Evolutionary conservation across 1,139 yeast genomes (phyloP), one percentile per base, ranked within the genome.

Genomic region (Saccharomyces hybrid): DNA sequence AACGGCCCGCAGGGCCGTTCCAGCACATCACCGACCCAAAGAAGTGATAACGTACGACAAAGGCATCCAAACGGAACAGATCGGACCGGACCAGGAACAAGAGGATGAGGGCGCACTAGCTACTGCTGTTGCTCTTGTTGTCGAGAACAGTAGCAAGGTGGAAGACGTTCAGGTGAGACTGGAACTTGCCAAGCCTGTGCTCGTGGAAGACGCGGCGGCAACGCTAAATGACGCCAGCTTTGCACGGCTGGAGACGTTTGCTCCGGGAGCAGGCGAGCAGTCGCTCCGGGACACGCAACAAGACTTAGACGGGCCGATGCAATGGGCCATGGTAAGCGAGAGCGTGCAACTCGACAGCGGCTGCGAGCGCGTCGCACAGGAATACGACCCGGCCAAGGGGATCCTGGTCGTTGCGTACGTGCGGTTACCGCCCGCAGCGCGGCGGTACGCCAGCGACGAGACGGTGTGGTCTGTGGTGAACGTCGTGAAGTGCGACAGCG

Each of bases 21-120:
- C 29, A 23, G 48, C 48, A 25, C 14, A 38, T 7, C 25, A 3
- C 32, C 14, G 38, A 27, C 34, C 23, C 7, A 28, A 26, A 14
- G 50, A 52, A n/a, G 46, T 53, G 13, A 53, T 58, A n/a, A 62
- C 64, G 1, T 63, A 61, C 51, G 64, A 63, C 32, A 59, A 57
- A 29, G 60, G 58, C 2, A 49, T 62, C 13, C 65, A 63, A 54
- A 59, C 63, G 7, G 60, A 52, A 0, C 44, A 9, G 25, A 16
- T 38, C 20, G 55, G 28, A 28, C 47, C 31, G n/a, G 46, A 26
- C 14, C 11, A 31, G 13, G 53, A 48, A 4, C 54, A 50, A 32
- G 49, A 46, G 2, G n/a, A 27, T 31, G 51, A 47, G 5, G 16
- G 20, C 50, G 32, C 23, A 49, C 32, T 11, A 50, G 16, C 50